A percentile compares a stretch with the other conserved stretches of the same genome.
Conservation (phyloP, 208 protist species). For the Wallacemonas collosoma region DNA sequence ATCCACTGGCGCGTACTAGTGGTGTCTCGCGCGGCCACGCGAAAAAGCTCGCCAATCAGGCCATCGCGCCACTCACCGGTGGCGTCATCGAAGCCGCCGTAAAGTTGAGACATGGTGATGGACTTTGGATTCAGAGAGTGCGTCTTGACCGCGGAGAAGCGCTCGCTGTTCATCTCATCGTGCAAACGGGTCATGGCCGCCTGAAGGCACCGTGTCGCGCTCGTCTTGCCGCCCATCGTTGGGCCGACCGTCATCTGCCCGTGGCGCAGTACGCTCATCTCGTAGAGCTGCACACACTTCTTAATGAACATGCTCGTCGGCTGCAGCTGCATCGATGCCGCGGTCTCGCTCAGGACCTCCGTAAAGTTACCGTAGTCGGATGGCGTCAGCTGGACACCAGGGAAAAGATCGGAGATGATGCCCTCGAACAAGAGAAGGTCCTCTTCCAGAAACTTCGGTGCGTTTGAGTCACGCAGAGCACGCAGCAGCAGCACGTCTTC, state of each 20-base stretch:
- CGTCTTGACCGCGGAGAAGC: conserved; percentile 87
- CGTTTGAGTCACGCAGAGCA: conserved; percentile 96
- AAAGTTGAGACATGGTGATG: conserved; percentile 98
- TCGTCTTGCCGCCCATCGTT: conserved; percentile 96
- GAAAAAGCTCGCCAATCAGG: conserved; percentile 94
- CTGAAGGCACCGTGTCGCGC: conserved; percentile 81
- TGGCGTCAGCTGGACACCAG: conserved; percentile 87
- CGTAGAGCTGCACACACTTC: conserved; percentile 98
- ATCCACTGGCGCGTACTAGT: conserved; percentile 94
- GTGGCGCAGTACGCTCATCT: conserved; percentile 97
- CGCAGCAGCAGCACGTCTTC: conserved; percentile 95
- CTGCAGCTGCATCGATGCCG: conserved; percentile 85
- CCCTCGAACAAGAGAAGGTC: conserved; percentile 94
- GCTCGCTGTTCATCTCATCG: conserved; percentile 62
- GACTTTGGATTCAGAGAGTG: conserved; percentile 96
- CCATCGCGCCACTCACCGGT: conserved; percentile 98
- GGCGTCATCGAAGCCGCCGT: conserved; percentile 95
- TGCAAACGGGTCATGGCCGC: conserved; percentile 86
- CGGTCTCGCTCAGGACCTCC: conserved; percentile 65
- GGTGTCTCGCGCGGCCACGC: conserved; percentile 84
- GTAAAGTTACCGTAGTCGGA: conserved; percentile 94
- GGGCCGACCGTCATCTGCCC: conserved; percentile 98
- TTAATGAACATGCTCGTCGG: conserved; percentile 94
- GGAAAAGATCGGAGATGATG: conserved; percentile 98
- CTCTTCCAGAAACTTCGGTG: conserved; percentile 97